Base-by-base conservation (phyloP, 2,329 filamentous ascomycete species). In the Pseudogymnoascus sp. region DNA sequence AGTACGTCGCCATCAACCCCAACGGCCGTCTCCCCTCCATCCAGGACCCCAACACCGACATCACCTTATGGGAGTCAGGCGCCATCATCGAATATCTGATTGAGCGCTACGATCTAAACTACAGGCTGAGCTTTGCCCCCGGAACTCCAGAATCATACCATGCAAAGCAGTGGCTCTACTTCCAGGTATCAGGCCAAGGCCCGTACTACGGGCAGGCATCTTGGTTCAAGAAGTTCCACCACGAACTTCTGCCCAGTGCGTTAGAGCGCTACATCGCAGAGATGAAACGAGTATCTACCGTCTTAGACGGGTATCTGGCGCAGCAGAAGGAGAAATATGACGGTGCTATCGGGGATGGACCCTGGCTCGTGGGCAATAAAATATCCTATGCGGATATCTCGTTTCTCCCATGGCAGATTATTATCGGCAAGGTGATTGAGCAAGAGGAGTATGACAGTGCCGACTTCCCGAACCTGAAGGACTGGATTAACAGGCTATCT, bases 251-350 rank as follows among this genome's bases (percentile, higher is more conserved):
- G 5, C 73, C 72, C 0, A 75, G 71, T 5, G 80, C 77, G 8
- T 71, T 78, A 17, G 73, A 77, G 11, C 71, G 79, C 6, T 83
- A 82, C 69, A 65, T 65, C 10, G 73, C 76, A 7, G 78, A 83
- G 68, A 72, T 78, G n/a, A 70, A 72, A 13, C 74, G 80, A 5
- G 74, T 82, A 1, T 71, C 74, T 2, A 68, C 71, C 1, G 79
- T 82, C 1, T 63, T 83, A 24, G 76, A 83, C 6, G 65, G 35
- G 35, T 11, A 36, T 36, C 35, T 36, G 35, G 9, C 9, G 9
- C 35, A 36, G 35, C 10, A 36, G 35, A 36, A 36, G 35, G 35
- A 36, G 4, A 36, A 36, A 36, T 36, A 36, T 13, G 35, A 4
- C 35, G 9, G 35, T 1, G 35, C 10, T 36, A 36, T 11, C 35